Conservation (phyloP, 2,329 filamentous ascomycete genomes). For the Arthrobotrys pseudoclavata region DNA sequence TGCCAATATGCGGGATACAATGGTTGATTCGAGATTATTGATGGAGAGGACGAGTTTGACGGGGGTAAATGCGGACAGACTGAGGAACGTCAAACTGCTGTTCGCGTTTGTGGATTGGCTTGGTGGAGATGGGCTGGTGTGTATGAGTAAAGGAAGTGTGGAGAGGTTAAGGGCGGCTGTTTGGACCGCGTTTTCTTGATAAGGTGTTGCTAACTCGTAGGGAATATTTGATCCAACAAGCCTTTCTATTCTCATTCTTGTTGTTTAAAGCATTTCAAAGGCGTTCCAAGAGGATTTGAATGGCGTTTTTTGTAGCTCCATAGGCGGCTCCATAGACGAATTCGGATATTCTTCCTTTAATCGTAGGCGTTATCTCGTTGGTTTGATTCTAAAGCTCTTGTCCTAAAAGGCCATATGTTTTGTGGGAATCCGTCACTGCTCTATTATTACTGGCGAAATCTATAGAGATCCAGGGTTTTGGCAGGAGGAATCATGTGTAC, state of each 20-base stretch:
- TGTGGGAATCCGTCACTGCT: too few species aligned
- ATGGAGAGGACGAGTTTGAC: conserved; percentile 71
- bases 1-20: conserved; percentile 72
- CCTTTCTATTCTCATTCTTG: conserved; percentile 4
- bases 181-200: conserved; percentile 65
- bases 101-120: conserved; percentile 76
- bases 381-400: background rate
- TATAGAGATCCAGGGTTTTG: too few species aligned
- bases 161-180: conserved; percentile 71
- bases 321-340: conserved; percentile 1
- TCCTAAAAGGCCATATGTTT: too few species aligned
- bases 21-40: conserved; percentile 79
- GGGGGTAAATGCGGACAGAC: conserved; percentile 71
- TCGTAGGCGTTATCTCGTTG: background rate
- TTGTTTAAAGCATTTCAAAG: conserved; percentile 29
- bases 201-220: conserved; percentile 16
- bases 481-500: too few species aligned
- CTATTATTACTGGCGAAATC: too few species aligned
- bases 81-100: conserved; percentile 75
- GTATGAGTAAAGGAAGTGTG: conserved; percentile 73
- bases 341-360: background rate
- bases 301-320: conserved; percentile 6
- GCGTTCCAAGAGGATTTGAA: conserved; percentile 6
- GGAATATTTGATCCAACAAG: background rate
- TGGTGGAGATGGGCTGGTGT: conserved; percentile 68